Percentiles rank a stretch among this genome's conserved stretches.
phyloP scores from a whole-genome alignment of 75 land plant genomes.

The Pinus albicaulis region DNA sequence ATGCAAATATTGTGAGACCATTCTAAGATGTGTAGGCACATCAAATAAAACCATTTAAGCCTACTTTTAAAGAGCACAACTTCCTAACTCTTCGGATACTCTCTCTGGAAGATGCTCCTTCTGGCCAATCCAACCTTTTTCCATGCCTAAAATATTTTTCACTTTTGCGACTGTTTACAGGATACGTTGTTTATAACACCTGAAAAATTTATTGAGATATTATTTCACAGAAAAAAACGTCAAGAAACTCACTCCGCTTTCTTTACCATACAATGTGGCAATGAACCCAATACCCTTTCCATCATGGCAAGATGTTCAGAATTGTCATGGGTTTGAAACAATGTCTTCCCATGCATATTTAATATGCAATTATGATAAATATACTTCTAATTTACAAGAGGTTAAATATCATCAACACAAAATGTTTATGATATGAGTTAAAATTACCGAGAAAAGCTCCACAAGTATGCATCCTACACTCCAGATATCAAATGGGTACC shows the following conservation, averaged over 20 bases:
- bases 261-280: slow-evolving; percentile 63
- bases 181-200: background rate
- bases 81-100: slow-evolving; percentile 66
- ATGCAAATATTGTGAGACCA: background rate
- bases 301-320: slow-evolving; percentile 87
- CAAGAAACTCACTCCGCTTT: slow-evolving; percentile 50
- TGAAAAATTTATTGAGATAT: no score
- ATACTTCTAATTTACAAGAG: background rate
- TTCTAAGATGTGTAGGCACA: background rate
- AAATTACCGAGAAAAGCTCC: slow-evolving; percentile 71
- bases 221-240: background rate
- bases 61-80: slow-evolving; percentile 64
- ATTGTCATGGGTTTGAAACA: slow-evolving; percentile 85
- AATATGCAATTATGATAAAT: background rate
- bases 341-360: slow-evolving; percentile 60
- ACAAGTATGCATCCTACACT: slow-evolving; percentile 85
- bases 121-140: slow-evolving; percentile 80
- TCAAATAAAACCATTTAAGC: background rate
- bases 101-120: slow-evolving; percentile 74
- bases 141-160: slow-evolving; percentile 79
- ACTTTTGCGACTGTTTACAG: slow-evolving; percentile 46
- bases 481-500: slow-evolving; percentile 86
- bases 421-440: background rate
- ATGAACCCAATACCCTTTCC: slow-evolving; percentile 70
- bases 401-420: background rate